Base-by-base conservation (phyloP, 345 rosid species). In the Salix viminalis region DNA sequence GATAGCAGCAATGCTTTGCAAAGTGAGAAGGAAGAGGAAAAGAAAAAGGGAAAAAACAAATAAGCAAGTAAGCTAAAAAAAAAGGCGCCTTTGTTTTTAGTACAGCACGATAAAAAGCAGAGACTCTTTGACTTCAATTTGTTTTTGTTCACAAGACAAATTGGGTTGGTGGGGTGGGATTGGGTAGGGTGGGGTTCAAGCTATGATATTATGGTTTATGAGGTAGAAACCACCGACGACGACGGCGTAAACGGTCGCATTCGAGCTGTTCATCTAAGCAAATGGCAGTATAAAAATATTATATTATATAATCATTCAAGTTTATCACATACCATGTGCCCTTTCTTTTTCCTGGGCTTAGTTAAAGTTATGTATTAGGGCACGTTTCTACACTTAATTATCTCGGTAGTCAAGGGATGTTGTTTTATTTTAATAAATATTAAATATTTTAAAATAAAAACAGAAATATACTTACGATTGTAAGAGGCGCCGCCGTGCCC, bases 41-140 rank as follows among this genome's bases (percentile, higher is more conserved):
- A 42, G 46, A 76, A 9, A 7, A 65, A 8, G 34, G 23, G n/a
- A n/a, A 36, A 21, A 41, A 2, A 54, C 1, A 41, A 58, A 58
- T 74, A 61, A 32, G 76, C 73, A n/a, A 28, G 11, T 42, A 79
- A 32, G 36, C 36, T 32, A 32, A 32, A 32, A 32, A 36, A 36
- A 36, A 79, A 73, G 70, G 77, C 74, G 74, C 74, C 75, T 74
- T 28, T 34, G 5, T 50, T 77, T 44, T 44, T 54, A 56, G 19
- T 4, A 26, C 5, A 5, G 67, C 15, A 6, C 37, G 42, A 21
- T 4, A 34, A 58, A 76, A 71, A 36, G 60, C 32, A 32, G 41
- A 42, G 69, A 30, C 54, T 56, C 30, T 76, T 76, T 72, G 80
- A 77, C 80, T 77, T 65, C 5, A 21, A 28, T 48, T 50, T 3